phyloP scores from a whole-genome alignment of 179 eudicot species.

The Actinidia arguta region DNA sequence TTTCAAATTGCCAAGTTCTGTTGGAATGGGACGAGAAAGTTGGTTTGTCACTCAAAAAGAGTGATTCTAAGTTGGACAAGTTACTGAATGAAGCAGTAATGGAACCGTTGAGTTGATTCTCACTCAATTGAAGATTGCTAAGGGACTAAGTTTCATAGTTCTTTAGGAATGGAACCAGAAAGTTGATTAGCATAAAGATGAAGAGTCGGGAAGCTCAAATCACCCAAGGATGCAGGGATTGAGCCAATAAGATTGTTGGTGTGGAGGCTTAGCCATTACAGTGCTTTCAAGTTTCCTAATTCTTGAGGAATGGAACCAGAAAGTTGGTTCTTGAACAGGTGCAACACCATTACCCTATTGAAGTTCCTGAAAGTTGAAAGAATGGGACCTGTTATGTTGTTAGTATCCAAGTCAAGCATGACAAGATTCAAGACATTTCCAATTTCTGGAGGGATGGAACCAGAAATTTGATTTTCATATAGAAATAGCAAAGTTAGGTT shows the following conservation, averaged over 20 bases:
- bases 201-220: not conserved
- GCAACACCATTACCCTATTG: constrained; percentile 30
- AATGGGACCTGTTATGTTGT: constrained; percentile 44
- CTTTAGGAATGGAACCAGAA: constrained; percentile 47
- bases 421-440: constrained; percentile 27
- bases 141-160: constrained; percentile 18
- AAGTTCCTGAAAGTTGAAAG: constrained; percentile 44
- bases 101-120: not conserved
- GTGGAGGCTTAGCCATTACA: not conserved
- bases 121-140: not conserved
- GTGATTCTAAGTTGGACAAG: constrained; percentile 15
- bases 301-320: constrained; percentile 2
- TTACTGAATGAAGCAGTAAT: constrained; percentile 40
- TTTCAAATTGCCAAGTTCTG: not conserved
- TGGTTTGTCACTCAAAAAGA: constrained; percentile 14
- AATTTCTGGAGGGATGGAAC: constrained; percentile 12
- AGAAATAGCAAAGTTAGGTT: constrained; percentile 17
- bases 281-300: constrained; percentile 6
- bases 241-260: not conserved
- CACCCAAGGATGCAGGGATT: constrained; percentile 5
- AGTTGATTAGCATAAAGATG: constrained; percentile 23
- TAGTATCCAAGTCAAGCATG: not conserved
- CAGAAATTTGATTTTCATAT: not conserved
- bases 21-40: constrained; percentile 15
- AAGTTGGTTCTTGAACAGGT: constrained; percentile 34